Conservation (phyloP, 495 filamentous ascomycete genomes). For the Daldinia decipiens region DNA sequence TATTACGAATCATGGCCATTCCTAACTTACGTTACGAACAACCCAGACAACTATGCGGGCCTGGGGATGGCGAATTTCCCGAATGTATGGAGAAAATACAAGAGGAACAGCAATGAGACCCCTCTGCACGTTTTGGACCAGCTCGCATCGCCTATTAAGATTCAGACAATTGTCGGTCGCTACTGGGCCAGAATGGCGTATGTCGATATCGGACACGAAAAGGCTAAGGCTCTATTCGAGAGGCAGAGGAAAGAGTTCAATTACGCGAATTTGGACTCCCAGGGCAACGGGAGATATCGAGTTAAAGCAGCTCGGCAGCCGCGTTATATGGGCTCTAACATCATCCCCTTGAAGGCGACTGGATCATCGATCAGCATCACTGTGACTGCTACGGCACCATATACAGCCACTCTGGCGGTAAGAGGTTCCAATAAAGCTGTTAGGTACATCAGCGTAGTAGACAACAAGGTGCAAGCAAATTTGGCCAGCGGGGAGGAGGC, state of each 20-base stretch:
- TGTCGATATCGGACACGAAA: conserved; percentile 56
- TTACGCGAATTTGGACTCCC: conserved; percentile 55
- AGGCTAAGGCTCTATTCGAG: conserved; percentile 49
- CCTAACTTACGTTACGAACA: conserved; percentile 54
- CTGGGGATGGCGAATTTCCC: conserved; percentile 52
- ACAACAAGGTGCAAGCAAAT: conserved; percentile 41
- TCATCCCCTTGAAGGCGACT: conserved; percentile 54
- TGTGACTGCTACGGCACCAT: conserved; percentile 46
- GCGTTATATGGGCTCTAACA: conserved; percentile 60
- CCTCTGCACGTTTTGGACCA: conserved; percentile 56
- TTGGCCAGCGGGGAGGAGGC: conserved; percentile 53
- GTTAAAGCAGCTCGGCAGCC: conserved; percentile 56
- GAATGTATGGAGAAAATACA: conserved; percentile 55
- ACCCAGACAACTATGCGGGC: conserved; percentile 54
- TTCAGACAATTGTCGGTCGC: conserved; percentile 54
- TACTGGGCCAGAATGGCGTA: conserved; percentile 62
- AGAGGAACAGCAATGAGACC: conserved; percentile 56
- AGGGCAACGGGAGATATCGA: conserved; percentile 51
- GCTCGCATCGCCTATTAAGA: conserved; percentile 41
- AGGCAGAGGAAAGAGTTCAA: conserved; percentile 48
- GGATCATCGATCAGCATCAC: conserved; percentile 43
- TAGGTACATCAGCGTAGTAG: conserved; percentile 45
- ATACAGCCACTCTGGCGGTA: conserved; percentile 51
- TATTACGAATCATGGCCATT: conserved; percentile 57
- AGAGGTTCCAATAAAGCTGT: conserved; percentile 45